phyloP scores from a whole-genome alignment of 768 basidiomycete genomes.

The Amanita pseudoporphyria region DNA sequence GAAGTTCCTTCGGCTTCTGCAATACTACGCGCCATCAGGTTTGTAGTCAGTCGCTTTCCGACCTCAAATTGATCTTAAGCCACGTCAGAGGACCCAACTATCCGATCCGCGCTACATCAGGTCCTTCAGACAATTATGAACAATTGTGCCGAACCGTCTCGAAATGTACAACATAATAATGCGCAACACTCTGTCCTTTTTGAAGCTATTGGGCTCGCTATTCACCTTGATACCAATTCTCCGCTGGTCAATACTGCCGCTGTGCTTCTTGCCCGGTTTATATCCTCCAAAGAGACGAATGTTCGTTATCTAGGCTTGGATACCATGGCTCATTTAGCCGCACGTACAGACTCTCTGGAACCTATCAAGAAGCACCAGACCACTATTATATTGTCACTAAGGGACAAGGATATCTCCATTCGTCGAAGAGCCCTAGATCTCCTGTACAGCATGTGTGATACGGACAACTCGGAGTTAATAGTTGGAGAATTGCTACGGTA shows the following conservation, averaged over 20 bases:
- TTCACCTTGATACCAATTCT: conserved; percentile 90
- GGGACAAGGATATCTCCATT: conserved; percentile 97
- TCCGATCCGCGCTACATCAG: conserved; percentile 66
- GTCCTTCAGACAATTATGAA: conserved; percentile 88
- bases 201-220: conserved; percentile 93
- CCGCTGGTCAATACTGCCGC: conserved; percentile 83
- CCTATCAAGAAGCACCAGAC: conserved; percentile 93
- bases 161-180: conserved; percentile 98
- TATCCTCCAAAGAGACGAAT: conserved; percentile 97
- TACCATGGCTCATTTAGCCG: conserved; percentile 97
- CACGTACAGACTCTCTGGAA: conserved; percentile 82
- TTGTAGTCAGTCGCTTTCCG: conserved; percentile 14
- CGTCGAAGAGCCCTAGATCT: conserved; percentile 90
- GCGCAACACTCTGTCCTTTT: conserved; percentile 98
- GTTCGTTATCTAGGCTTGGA: conserved; percentile 96
- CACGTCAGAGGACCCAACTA: conserved; percentile 67
- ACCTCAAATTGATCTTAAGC: conserved; percentile 1
- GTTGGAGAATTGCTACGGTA: conserved; percentile 94
- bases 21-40: conserved; percentile 96
- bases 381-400: conserved; percentile 88
- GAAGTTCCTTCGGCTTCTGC: conserved; percentile 83
- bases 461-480: conserved; percentile 92
- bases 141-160: conserved; percentile 80
- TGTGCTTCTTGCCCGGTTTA: conserved; percentile 87
- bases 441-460: conserved; percentile 98